phyloP scores from a whole-genome alignment of 805 yeast species.

The Teunomyces kruisii region DNA sequence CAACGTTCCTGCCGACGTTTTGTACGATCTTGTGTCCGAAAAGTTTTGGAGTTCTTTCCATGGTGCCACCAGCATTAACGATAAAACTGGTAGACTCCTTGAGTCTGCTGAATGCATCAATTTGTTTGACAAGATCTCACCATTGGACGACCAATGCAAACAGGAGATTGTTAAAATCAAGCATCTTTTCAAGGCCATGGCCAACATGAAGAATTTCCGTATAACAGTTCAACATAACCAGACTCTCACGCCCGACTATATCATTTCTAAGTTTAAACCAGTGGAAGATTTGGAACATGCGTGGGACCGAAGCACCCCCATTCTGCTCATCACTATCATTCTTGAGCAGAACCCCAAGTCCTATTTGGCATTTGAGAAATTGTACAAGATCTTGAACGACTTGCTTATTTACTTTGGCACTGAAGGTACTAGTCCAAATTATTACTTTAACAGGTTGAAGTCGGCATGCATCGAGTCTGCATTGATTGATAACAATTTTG shows the following conservation, averaged over 20 bases:
- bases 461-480: conserved; percentile 67
- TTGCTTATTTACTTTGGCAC: conserved; percentile 41
- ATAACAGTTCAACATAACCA: conserved; percentile 15
- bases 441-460: conserved; percentile 32
- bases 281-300: not conserved
- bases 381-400: conserved; percentile 41
- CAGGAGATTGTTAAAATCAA: conserved; percentile 20
- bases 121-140: conserved; percentile 21
- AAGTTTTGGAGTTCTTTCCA: conserved; percentile 37
- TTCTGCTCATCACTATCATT: conserved; percentile 39
- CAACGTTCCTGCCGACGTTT: conserved; percentile 8
- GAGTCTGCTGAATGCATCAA: conserved; percentile 25
- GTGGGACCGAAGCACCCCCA: conserved; percentile 20
- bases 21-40: conserved; percentile 17
- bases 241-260: conserved; percentile 7
- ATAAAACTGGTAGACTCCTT: conserved; percentile 28
- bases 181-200: conserved; percentile 38
- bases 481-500: conserved; percentile 59
- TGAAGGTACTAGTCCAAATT: conserved; percentile 9
- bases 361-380: conserved; percentile 43
- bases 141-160: not conserved
- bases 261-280: conserved; percentile 5
- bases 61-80: conserved; percentile 31
- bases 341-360: conserved; percentile 56
- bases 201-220: conserved; percentile 35